These are phyloP conservation scores for Hymenoscyphus linearis DNA, from an alignment of 2,329 filamentous ascomycete species.

Conservation along the genomic window DNA sequence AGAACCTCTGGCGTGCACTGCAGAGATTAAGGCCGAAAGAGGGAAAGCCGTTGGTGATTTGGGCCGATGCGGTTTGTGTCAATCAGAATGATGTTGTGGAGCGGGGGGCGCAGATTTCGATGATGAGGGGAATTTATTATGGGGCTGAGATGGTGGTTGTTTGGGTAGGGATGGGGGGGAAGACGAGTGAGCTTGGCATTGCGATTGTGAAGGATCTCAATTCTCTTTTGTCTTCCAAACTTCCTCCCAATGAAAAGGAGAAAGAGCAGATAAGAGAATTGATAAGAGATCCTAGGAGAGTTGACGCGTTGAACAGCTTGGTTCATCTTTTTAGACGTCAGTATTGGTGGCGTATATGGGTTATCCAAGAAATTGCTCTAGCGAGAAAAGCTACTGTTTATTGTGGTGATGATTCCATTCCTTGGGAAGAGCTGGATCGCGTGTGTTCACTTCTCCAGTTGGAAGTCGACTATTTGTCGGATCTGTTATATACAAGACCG, in stretches of 20 bases:
- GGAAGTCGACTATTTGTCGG: conserved; percentile 13
- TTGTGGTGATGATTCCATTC: conserved; percentile 34
- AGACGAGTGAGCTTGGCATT: conserved; percentile 14
- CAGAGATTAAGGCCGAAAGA: conserved; percentile 15
- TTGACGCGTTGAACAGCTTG: conserved; percentile 28
- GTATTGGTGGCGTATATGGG: conserved; percentile 39
- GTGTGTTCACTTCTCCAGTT: conserved; percentile 19
- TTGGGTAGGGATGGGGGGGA: conserved; percentile 9
- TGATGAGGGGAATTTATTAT: conserved; percentile 15
- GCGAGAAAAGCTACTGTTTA: conserved; percentile 33
- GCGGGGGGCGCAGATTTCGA: conserved; percentile 7
- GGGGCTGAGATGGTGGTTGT: conserved; percentile 6
- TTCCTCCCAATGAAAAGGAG: not conserved
- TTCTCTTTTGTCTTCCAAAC: not conserved
- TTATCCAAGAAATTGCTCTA: conserved; percentile 38
- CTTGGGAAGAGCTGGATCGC: conserved; percentile 34
- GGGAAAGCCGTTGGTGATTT: conserved; percentile 3
- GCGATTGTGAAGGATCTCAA: conserved; percentile 18
- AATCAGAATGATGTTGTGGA: conserved; percentile 39
- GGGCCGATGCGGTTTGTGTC: conserved; percentile 15
- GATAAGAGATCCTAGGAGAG: conserved; percentile 11
- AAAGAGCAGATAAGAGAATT: conserved; percentile 12
- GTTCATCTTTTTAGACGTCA: conserved; percentile 34
- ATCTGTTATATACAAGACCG: conserved; percentile 17
- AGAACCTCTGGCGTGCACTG: conserved; percentile 12